These are phyloP conservation scores for Fusarium verrucosum DNA, from an alignment of 2,329 filamentous ascomycete genomes.

Conservation along the genomic window DNA sequence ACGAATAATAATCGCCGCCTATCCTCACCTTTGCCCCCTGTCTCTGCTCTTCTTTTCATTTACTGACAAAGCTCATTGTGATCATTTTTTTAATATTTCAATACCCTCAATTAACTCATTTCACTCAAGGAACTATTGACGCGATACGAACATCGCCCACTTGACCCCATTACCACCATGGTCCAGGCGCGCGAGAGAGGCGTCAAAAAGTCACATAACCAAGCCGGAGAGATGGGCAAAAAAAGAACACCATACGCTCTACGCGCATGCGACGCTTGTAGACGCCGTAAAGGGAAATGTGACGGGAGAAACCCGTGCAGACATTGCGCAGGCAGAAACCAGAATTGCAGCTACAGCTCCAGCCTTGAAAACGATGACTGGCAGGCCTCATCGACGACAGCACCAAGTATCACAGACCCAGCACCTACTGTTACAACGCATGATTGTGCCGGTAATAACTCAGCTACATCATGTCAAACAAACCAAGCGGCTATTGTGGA, in stretches of 20 bases:
- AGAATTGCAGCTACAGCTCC: constrained; percentile 12
- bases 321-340: constrained; percentile 3
- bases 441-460: background rate
- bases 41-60: background rate
- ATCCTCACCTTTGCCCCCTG: background rate
- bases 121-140: background rate
- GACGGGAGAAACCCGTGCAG: constrained; percentile 17
- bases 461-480: background rate
- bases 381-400: background rate
- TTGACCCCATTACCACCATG: background rate
- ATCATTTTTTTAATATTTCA: too few relatives aligned
- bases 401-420: background rate
- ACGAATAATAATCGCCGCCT: background rate
- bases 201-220: constrained; percentile 1
- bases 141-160: background rate
- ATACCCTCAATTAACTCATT: too few relatives aligned
- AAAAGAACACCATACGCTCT: constrained; percentile 20
- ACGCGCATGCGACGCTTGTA: constrained; percentile 21
- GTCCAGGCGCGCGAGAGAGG: constrained; percentile 12
- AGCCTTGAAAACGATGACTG: constrained; percentile 4
- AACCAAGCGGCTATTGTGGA: constrained; percentile 23
- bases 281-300: constrained; percentile 22
- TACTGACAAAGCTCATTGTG: background rate
- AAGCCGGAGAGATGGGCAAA: constrained; percentile 1
- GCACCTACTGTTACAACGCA: background rate